These are phyloP conservation scores for Chrysosporium keratinophilum DNA, from an alignment of 2,329 filamentous ascomycete genomes.

Conservation along the genomic window DNA sequence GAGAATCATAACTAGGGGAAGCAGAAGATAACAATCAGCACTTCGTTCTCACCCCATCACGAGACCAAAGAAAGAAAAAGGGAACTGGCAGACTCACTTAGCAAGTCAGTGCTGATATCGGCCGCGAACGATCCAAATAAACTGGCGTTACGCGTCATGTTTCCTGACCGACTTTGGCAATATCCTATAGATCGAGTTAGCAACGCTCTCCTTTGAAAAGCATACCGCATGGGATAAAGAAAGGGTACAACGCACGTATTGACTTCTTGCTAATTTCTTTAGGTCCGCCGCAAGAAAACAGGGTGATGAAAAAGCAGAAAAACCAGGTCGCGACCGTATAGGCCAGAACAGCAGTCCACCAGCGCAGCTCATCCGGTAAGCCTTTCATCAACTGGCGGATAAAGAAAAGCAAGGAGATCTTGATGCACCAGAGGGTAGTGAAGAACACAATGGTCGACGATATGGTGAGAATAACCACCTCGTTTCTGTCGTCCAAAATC, in stretches of 20 bases:
- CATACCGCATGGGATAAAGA: not conserved
- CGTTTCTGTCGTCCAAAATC: not conserved
- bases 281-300: constrained; percentile 12
- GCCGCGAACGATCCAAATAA: constrained; percentile 12
- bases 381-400: constrained; percentile 13
- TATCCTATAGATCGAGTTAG: not conserved
- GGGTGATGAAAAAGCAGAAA: constrained; percentile 6
- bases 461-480: constrained; percentile 1
- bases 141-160: constrained; percentile 13
- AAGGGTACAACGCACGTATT: not conserved
- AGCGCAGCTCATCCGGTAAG: constrained; percentile 6
- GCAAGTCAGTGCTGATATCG: constrained; percentile 21
- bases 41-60: not conserved
- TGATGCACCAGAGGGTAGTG: constrained; percentile 7
- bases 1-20: constrained; percentile 24
- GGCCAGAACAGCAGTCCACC: constrained; percentile 2
- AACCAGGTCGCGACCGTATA: constrained; percentile 6
- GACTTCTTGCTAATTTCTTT: not conserved
- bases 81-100: constrained; percentile 17
- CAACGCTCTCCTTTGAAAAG: not conserved
- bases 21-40: not conserved
- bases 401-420: constrained; percentile 14
- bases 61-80: not conserved
- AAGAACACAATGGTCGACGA: constrained; percentile 5
- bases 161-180: not conserved